Base-by-base conservation (phyloP, 2,329 filamentous ascomycete species). In the Fusarium lateritium region DNA sequence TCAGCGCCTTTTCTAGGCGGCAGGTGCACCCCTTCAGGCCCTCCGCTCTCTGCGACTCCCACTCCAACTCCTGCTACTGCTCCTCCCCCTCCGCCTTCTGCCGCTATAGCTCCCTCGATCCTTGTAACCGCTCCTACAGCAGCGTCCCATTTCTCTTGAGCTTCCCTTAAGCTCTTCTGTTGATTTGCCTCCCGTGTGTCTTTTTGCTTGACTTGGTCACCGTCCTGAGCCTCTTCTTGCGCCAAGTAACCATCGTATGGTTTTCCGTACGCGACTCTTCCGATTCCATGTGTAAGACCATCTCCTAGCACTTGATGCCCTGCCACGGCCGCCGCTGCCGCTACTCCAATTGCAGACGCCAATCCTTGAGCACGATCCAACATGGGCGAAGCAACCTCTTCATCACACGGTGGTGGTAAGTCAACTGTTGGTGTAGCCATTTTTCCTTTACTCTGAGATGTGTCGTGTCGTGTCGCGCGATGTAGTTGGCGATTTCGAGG, bases 361-460 rank as follows among this genome's bases (percentile, higher is more conserved):
- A 76, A 54, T 15, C 66, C 72, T 47, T 72, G 73, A 38, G 72
- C 69, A 50, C 70, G 70, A 22, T 75, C 69, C 22, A 76, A 65
- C 49, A 75, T 70, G 44, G 65, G 67, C 38, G 64, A 62, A 19
- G 65, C 43, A 39, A 65, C 57, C 34, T 75, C 73, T 42, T 76
- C 73, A 43, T 75, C 74, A 31, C 72, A 65, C 28, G 67, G 63
- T 38, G 73, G 67, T 26, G 67, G 68, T 36, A 74, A 42, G 53
- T 73, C 74, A 55, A 76, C 63, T 54, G 73, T 72, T 22, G 73
- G 63, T 46, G 73, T 71, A 42, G 72, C 73, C 74, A 76, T 63
- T 19, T 11, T 56, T 44, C 28, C n/a, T 36, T 24, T 17, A 17
- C 21, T 34, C 51, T 40, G 28, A 34, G n/a, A 34, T 45, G 45